phyloP scores from a whole-genome alignment of 257 asterid genomes.

The Solanum clarkiae region DNA sequence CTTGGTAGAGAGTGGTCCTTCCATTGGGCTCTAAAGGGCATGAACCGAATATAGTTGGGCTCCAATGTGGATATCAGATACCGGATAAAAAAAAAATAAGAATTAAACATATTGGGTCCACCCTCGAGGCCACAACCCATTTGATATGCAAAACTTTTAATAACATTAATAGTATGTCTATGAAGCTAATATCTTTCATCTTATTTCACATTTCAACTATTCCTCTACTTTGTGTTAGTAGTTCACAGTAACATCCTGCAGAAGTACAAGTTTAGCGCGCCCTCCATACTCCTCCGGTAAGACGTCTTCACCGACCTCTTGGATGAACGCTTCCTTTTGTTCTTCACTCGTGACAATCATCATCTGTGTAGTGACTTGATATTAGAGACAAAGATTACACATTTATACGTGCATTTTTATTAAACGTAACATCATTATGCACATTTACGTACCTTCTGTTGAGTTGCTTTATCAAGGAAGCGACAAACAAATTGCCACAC shows the following conservation, averaged over 20 bases:
- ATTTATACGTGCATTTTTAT: neutral
- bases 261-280: slow-evolving; percentile 24
- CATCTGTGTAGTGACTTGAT: slow-evolving; percentile 21
- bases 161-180: neutral
- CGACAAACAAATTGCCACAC: slow-evolving; percentile 58
- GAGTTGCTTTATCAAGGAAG: slow-evolving; percentile 56
- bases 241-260: slow-evolving; percentile 34
- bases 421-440: neutral
- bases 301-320: slow-evolving; percentile 45
- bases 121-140: no score
- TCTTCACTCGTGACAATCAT: slow-evolving; percentile 50
- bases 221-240: neutral
- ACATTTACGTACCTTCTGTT: slow-evolving; percentile 36
- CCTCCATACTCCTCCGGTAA: slow-evolving; percentile 77
- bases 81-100: no score
- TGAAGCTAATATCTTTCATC: neutral
- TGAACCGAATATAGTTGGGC: no score
- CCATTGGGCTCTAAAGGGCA: no score
- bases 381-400: neutral
- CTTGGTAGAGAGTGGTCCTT: no score
- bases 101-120: no score
- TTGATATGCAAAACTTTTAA: neutral
- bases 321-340: slow-evolving; percentile 26
- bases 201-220: neutral
- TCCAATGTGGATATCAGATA: no score